A percentile compares a stretch with the other conserved stretches of the same genome.
Evolutionary conservation across 163 green algal species (phyloP).

Genomic region (Chlorella variabilis): DNA sequence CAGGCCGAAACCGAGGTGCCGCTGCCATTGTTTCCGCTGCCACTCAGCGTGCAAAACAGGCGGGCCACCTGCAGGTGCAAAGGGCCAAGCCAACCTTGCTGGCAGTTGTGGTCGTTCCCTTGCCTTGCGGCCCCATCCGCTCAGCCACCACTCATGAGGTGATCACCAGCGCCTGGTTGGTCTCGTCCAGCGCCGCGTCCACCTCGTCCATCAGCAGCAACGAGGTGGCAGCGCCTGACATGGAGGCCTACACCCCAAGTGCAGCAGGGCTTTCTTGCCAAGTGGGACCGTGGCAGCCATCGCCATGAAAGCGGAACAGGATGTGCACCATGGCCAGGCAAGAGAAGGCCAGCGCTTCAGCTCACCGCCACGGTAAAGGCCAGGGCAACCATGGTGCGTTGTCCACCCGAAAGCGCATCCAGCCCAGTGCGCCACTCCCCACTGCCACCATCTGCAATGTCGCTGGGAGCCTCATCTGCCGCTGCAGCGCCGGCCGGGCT

Average conservation of each 20-base stretch:
- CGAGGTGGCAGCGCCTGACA: not conserved
- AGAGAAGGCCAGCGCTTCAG: not conserved
- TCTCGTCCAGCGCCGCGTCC: conserved; percentile 49
- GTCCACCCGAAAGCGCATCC: conserved; percentile 44
- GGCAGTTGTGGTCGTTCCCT: too few species aligned
- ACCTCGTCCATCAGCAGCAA: conserved; percentile 46
- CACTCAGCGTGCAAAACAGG: conserved; percentile 1
- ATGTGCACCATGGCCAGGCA: too few species aligned
- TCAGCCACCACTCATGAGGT: too few species aligned
- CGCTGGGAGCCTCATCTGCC: not conserved
- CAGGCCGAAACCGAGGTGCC: not conserved
- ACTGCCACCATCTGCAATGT: too few species aligned
- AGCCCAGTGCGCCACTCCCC: conserved; percentile 10
- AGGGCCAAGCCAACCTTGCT: too few species aligned
- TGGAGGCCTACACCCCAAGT: not conserved
- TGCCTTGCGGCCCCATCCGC: too few species aligned
- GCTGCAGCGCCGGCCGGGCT: not conserved
- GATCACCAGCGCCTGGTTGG: conserved; percentile 44
- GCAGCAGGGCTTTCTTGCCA: too few species aligned
- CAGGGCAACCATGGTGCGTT: conserved; percentile 47
- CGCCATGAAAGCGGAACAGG: too few species aligned
- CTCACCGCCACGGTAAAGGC: conserved; percentile 45
- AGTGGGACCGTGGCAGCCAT: too few species aligned
- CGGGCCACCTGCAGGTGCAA: conserved; percentile 7
- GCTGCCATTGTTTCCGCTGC: not conserved